Evolutionary conservation across 495 filamentous ascomycete species (phyloP), one percentile per base, ranked within the genome.

Genomic region (Usnea hakonensis): DNA sequence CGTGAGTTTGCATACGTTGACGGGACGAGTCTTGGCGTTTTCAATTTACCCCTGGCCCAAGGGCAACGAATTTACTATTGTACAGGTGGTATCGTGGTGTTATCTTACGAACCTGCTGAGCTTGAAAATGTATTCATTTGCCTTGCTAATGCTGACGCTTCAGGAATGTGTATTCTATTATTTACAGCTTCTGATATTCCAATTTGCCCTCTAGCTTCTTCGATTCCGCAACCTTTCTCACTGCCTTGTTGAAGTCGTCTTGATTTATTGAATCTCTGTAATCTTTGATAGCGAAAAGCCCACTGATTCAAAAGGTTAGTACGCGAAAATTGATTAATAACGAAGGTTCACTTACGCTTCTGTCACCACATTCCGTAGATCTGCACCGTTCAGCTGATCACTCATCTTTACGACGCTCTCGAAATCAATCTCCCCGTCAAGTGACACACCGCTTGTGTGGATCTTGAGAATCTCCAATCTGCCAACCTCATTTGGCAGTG

Each of bases 371-470:
- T 99, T 99, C 67, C 95, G 82, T 72, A 99, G 77, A 84, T 99
- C 95, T 28, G 95, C 95, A 68, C 95, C 95, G 76, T 99, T 99
- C 43, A 97, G 81, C 43, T 91, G 90, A 69, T 99, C 95, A 68
- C 90, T 95, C 95, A 99, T 99, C 83, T 99, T 99, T 71, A 99
- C 95, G 36, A 99, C 90, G 70, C 91, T 96, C 82, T 99, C 95
- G 72, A 95, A 97, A 76, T 99, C 95, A 72, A 99, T 93, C 65
- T 99, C 95, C 10, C 94, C 94, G 56, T 97, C 94, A 55, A 89
- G 83, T 46, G 87, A 81, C 19, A 97, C 95, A 57, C 87, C 85
- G 48, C 84, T 85, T 16, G 95, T 84, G 72, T 99, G 95, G 65
- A 99, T 99, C 85, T 99, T 99, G 73, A 99, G 79, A 76, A 99